Base-by-base conservation (phyloP, 1,284 basidiomycete species). In the Meira nashicola region DNA sequence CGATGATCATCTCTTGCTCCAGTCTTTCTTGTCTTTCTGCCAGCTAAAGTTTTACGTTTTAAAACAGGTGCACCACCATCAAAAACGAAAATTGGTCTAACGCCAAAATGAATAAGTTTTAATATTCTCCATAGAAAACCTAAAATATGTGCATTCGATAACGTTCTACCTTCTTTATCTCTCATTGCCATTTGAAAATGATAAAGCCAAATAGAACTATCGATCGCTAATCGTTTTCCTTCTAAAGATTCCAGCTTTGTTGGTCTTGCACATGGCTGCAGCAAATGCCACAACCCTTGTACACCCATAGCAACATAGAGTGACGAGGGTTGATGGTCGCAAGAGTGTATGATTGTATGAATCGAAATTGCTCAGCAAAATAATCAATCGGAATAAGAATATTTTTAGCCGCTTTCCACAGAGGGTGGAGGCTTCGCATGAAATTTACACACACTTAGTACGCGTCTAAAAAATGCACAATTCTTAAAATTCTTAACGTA, bases 201-300 rank as follows among this genome's bases (percentile, higher is more conserved):
- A 60, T 99, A 98, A 62, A 99, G 87, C 95, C 95, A 99, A 68
- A 99, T 96, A 66, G 92, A 96, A 2, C 92, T 96, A 81, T 99
- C 95, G 66, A 99, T 97, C 39, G 77, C 77, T 1, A 79, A 67
- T 37, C 71, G 63, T 63, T 76, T 74, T 14, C 74, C 77, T 52
- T 75, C 74, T 49, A 79, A 65, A n/a, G 76, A 74, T 54, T 78
- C 76, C 39, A 78, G 65, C 39, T 72, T 74, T 59, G 78, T 75
- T 11, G 77, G 77, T 11, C 77, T 67, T 40, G 75, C 77, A n/a
- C 73, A 70, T 2, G 77, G 77, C 62, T 76, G 67, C 17, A 79
- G 64, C n/a, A 79, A 71, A 48, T 70, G 68, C 77, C 77, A 79
- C 19, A 79, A 64, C 11, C 77, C 77, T 53, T 76, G 72, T 10